A percentile compares a stretch with the other conserved stretches of the same genome.
phyloP scores from a whole-genome alignment of 768 basidiomycete genomes.

The Lanmaoa rubissima region DNA sequence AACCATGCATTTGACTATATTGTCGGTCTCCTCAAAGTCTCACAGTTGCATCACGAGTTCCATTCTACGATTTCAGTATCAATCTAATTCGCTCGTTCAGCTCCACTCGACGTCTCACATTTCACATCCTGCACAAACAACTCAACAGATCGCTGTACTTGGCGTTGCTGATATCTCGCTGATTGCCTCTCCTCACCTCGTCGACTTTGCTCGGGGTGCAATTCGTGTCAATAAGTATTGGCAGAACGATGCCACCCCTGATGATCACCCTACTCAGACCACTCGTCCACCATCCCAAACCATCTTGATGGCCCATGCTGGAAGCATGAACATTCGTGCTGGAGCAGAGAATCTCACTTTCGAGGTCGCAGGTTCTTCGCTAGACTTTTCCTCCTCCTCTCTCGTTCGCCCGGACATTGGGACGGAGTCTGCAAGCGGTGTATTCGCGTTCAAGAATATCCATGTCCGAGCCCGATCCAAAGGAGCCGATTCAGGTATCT shows the following conservation, averaged over 20 bases:
- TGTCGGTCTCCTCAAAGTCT: slow-evolving; percentile 20
- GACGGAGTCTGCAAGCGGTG: slow-evolving; percentile 46
- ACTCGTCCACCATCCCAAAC: slow-evolving; percentile 18
- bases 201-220: slow-evolving; percentile 56
- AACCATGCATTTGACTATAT: slow-evolving; percentile 18
- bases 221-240: slow-evolving; percentile 49
- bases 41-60: slow-evolving; percentile 27
- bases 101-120: slow-evolving; percentile 13
- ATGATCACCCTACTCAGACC: not conserved
- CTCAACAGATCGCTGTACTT: slow-evolving; percentile 31
- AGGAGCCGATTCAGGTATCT: slow-evolving; percentile 36
- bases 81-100: slow-evolving; percentile 7
- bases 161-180: slow-evolving; percentile 42
- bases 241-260: not conserved
- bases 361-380: slow-evolving; percentile 48
- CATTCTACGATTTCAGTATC: slow-evolving; percentile 26
- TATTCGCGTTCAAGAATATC: slow-evolving; percentile 48
- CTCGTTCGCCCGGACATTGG: slow-evolving; percentile 12
- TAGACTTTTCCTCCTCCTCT: slow-evolving; percentile 24
- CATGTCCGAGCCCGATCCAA: slow-evolving; percentile 58
- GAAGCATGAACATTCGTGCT: slow-evolving; percentile 52
- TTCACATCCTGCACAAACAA: slow-evolving; percentile 11
- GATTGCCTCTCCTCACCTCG: slow-evolving; percentile 53
- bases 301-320: slow-evolving; percentile 44
- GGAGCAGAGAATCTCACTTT: slow-evolving; percentile 69